Percentiles rank a stretch among this genome's conserved stretches.
Evolutionary conservation across 495 filamentous ascomycete species (phyloP).

Genomic region (Hypoxylon fragiforme): DNA sequence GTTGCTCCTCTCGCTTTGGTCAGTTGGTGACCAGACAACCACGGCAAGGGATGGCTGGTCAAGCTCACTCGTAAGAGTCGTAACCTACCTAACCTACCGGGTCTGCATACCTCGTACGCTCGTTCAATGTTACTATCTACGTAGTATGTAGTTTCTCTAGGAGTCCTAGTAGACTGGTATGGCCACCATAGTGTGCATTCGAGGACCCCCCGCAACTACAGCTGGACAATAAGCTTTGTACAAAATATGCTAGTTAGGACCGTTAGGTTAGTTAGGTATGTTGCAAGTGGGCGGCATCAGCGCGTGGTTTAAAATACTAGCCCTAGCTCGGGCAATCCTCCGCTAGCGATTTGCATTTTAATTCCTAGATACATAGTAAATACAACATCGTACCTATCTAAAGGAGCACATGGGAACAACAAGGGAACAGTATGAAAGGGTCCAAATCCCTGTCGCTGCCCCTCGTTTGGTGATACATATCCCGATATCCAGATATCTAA

Average conservation of each 20-base stretch:
- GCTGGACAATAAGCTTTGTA: slow-evolving; percentile 6
- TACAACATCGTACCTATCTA: not conserved
- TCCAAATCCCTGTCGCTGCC: slow-evolving; percentile 22
- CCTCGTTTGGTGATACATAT: too few relatives aligned
- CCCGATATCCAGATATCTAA: slow-evolving; percentile 29
- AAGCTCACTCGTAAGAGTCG: too few relatives aligned
- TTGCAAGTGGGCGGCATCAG: slow-evolving; percentile 22
- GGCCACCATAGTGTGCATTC: too few relatives aligned
- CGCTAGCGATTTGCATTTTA: slow-evolving; percentile 5
- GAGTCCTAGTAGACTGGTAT: too few relatives aligned
- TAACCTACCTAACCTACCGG: not conserved
- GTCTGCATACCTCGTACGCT: not conserved
- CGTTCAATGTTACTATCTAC: too few relatives aligned
- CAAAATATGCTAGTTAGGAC: too few relatives aligned
- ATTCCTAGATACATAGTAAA: slow-evolving; percentile 13
- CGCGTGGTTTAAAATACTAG: slow-evolving; percentile 34
- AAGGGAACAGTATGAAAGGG: slow-evolving; percentile 20
- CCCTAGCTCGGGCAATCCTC: slow-evolving; percentile 18
- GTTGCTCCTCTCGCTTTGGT: slow-evolving; percentile 20
- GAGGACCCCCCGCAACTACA: slow-evolving; percentile 29
- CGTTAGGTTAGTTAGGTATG: too few relatives aligned
- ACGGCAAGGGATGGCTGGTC: slow-evolving; percentile 11
- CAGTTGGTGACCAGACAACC: slow-evolving; percentile 21
- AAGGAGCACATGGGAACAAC: too few relatives aligned
- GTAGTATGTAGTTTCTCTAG: too few relatives aligned